These are phyloP conservation scores for Aspergillus affinis DNA, from an alignment of 495 filamentous ascomycete species.

Conservation along the genomic window DNA sequence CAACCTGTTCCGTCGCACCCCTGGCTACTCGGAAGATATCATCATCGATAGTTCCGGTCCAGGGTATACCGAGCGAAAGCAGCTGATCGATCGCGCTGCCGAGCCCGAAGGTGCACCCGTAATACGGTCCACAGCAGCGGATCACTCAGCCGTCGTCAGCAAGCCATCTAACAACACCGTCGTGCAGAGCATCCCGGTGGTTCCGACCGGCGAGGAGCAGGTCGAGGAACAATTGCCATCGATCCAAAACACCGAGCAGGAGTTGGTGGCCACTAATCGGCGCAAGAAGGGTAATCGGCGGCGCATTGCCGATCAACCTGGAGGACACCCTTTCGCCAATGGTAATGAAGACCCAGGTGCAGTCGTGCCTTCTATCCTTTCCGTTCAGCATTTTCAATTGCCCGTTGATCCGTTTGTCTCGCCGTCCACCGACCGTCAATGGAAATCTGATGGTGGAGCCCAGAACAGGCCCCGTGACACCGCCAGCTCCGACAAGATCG, in stretches of 20 bases:
- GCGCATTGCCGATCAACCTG: conserved; percentile 80
- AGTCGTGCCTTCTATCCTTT: conserved; percentile 28
- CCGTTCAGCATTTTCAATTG: conserved; percentile 36
- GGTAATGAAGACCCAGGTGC: conserved; percentile 34
- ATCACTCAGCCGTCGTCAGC: conserved; percentile 60
- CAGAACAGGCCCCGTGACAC: conserved; percentile 35
- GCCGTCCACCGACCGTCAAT: conserved; percentile 33
- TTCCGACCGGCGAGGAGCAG: conserved; percentile 11
- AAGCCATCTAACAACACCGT: conserved; percentile 38
- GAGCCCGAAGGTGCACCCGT: conserved; percentile 74
- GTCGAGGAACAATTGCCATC: neutral
- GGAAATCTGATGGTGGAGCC: conserved; percentile 36
- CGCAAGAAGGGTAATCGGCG: conserved; percentile 60
- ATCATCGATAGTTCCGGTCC: conserved; percentile 82
- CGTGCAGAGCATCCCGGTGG: conserved; percentile 8
- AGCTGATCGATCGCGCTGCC: conserved; percentile 77
- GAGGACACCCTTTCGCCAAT: conserved; percentile 50
- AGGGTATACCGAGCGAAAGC: conserved; percentile 76
- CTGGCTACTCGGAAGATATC: conserved; percentile 88
- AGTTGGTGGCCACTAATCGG: conserved; percentile 28
- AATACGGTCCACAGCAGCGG: conserved; percentile 61
- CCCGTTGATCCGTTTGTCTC: conserved; percentile 29
- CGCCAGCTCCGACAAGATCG: conserved; percentile 22
- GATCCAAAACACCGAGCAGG: neutral
- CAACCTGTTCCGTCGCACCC: conserved; percentile 91